A percentile compares a stretch with the other conserved stretches of the same genome.
Conservation (phyloP, 2,329 filamentous ascomycete genomes). For the Colletotrichum graminicola region DNA sequence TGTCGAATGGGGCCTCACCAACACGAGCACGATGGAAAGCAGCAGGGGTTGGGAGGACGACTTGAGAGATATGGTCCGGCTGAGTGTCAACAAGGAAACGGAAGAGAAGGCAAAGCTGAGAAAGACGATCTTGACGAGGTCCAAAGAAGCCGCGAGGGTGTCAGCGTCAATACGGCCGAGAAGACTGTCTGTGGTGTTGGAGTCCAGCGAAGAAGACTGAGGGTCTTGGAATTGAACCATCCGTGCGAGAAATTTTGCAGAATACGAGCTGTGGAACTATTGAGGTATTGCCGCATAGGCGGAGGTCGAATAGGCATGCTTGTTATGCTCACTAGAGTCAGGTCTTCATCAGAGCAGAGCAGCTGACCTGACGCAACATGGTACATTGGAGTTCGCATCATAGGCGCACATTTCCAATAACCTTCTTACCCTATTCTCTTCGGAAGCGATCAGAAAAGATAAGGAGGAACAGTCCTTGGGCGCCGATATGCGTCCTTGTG, state of each 20-base stretch:
- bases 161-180: neutral
- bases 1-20: neutral
- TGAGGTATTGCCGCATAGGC: neutral
- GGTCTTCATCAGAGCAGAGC: neutral
- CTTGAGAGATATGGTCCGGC: neutral
- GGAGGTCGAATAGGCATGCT: neutral
- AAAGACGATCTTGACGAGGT: neutral
- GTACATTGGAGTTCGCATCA: neutral
- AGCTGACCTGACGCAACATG: neutral
- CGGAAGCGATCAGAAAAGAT: too few relatives aligned
- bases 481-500: neutral
- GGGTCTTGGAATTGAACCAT: rapidly evolving
- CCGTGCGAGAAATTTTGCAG: too few relatives aligned
- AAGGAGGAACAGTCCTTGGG: neutral
- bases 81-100: neutral
- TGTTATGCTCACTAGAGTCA: neutral
- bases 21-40: too few relatives aligned
- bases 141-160: neutral
- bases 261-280: neutral
- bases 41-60: neutral
- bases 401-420: neutral
- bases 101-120: neutral
- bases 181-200: neutral
- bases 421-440: neutral
- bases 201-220: neutral